Percentiles rank a stretch among this genome's conserved stretches.
phyloP scores from a whole-genome alignment of 2,329 filamentous ascomycete species.

The Emmonsiellopsis sp. region DNA sequence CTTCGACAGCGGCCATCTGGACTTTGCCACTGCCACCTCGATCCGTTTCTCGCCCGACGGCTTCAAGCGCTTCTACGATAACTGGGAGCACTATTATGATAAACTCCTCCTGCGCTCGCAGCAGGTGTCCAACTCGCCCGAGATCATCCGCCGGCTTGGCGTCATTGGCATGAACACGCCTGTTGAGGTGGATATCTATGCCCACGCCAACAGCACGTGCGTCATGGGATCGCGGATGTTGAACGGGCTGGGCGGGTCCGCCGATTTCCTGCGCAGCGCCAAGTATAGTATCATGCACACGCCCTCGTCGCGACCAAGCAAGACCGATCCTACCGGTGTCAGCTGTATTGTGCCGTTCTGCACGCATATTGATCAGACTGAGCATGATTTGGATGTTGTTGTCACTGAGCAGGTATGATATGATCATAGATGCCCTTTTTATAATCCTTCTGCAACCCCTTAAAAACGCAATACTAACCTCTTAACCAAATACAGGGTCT shows the following conservation, averaged over 20 bases:
- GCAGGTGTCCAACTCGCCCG: slow-evolving; percentile 78
- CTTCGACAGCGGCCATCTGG: slow-evolving; percentile 77
- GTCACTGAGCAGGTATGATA: slow-evolving; percentile 54
- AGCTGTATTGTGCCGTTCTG: slow-evolving; percentile 90
- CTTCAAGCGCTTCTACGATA: slow-evolving; percentile 83
- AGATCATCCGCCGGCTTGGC: slow-evolving; percentile 79
- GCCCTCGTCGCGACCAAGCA: slow-evolving; percentile 68
- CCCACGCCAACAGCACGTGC: slow-evolving; percentile 83
- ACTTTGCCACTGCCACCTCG: slow-evolving; percentile 83
- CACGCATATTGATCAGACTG: slow-evolving; percentile 86
- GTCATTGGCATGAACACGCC: slow-evolving; percentile 94
- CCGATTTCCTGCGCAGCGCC: slow-evolving; percentile 68
- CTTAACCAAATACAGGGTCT: slow-evolving; percentile 46
- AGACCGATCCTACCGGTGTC: slow-evolving; percentile 73
- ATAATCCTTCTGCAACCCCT: neutral
- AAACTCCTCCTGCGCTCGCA: slow-evolving; percentile 83
- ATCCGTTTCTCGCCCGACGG: slow-evolving; percentile 87
- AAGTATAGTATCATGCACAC: slow-evolving; percentile 95
- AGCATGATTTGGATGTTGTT: slow-evolving; percentile 84
- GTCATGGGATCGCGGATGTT: slow-evolving; percentile 85
- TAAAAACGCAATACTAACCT: neutral
- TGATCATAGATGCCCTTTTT: neutral
- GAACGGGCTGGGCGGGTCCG: slow-evolving; percentile 73
- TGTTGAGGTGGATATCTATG: slow-evolving; percentile 90
- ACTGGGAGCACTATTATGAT: slow-evolving; percentile 69